Percentiles rank a stretch among this genome's conserved stretches.
Conservation (phyloP, 2,329 filamentous ascomycete genomes). For the Aspergillus persii region DNA sequence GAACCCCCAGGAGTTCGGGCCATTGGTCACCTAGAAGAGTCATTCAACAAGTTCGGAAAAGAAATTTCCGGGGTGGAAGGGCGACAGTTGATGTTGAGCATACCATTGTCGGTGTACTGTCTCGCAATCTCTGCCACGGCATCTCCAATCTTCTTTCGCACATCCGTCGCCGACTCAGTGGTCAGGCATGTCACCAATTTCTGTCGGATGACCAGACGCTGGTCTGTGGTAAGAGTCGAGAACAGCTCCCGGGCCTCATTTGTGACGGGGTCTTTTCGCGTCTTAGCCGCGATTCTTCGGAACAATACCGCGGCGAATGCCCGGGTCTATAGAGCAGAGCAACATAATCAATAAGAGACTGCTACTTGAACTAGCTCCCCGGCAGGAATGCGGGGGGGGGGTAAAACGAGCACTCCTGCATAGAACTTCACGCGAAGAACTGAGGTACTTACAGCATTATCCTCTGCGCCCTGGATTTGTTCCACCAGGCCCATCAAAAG, state of each 20-base stretch:
- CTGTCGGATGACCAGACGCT: slow-evolving; percentile 74
- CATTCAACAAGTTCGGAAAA: slow-evolving; percentile 2
- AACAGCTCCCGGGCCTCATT: slow-evolving; percentile 80
- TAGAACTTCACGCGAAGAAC: not conserved
- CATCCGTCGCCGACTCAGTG: slow-evolving; percentile 67
- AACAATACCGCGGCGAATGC: slow-evolving; percentile 94
- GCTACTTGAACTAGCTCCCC: not conserved
- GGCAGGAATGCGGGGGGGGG: not conserved
- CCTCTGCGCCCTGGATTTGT: slow-evolving; percentile 77
- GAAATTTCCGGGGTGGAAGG: slow-evolving; percentile 1
- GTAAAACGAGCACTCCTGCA: not conserved
- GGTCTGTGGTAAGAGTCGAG: slow-evolving; percentile 69
- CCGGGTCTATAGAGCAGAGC: slow-evolving; percentile 60
- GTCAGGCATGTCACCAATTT: slow-evolving; percentile 78
- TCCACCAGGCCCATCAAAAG: slow-evolving; percentile 92
- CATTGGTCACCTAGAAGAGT: slow-evolving; percentile 68
- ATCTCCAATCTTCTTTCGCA: slow-evolving; percentile 94
- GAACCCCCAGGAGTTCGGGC: slow-evolving; percentile 79
- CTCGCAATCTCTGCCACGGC: slow-evolving; percentile 94
- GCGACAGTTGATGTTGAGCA: slow-evolving; percentile 31
- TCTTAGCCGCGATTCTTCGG: slow-evolving; percentile 86
- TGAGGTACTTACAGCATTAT: slow-evolving; percentile 61
- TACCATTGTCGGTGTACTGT: slow-evolving; percentile 91
- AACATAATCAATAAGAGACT: not conserved
- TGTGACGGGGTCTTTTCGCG: slow-evolving; percentile 67